Conservation (phyloP, 345 rosid genomes). For the Syzygium aromaticum region DNA sequence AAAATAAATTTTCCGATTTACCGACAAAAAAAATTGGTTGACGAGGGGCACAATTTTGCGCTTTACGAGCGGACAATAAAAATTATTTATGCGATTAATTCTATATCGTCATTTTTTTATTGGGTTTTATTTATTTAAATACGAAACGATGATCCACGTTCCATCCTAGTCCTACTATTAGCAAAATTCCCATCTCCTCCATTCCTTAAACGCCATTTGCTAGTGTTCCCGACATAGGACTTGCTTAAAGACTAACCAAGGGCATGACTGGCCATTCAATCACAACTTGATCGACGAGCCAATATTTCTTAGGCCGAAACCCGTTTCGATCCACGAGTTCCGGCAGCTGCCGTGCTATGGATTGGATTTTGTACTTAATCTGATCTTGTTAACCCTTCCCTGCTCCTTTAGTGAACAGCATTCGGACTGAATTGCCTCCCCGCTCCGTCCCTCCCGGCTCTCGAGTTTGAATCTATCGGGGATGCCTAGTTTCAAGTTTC, state of each 20-base stretch:
- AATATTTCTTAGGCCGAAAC: not conserved
- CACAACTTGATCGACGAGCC: not conserved
- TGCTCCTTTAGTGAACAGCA: not conserved
- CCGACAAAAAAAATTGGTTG: not conserved
- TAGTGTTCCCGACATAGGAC: not conserved
- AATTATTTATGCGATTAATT: not conserved
- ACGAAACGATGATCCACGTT: too few relatives aligned
- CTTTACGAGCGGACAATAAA: too few relatives aligned
- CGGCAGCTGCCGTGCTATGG: too few relatives aligned
- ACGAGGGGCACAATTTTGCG: not conserved
- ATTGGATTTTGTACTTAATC: not conserved
- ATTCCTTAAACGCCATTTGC: not conserved
- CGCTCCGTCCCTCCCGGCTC: fast-evolving
- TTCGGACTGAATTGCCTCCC: not conserved
- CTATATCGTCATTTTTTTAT: fast-evolving
- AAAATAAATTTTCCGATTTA: not conserved
- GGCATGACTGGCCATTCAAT: too few relatives aligned
- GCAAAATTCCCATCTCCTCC: too few relatives aligned
- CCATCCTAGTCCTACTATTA: fast-evolving
- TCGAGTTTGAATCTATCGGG: not conserved
- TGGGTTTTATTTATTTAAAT: not conserved
- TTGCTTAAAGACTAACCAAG: not conserved
- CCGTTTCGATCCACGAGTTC: not conserved
- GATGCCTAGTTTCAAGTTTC: not conserved
- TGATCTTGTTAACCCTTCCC: not conserved